Percentiles rank a stretch among this genome's conserved stretches.
Evolutionary conservation across 2,329 filamentous ascomycete species (phyloP).

Genomic region (Alternaria metachromatica): DNA sequence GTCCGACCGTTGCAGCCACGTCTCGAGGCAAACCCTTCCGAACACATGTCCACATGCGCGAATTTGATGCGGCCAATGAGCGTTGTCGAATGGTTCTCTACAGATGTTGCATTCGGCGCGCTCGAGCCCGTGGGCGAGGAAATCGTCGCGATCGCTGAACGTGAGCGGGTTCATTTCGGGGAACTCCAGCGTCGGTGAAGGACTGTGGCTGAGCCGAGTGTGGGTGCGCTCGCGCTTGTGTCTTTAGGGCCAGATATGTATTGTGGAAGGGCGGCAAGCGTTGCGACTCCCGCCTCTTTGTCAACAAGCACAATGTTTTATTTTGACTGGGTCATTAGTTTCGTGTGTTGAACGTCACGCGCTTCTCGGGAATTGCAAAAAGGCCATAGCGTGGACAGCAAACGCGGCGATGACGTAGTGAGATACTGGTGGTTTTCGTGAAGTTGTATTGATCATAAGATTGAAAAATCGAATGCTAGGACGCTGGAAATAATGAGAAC

Average conservation of each 20-base stretch:
- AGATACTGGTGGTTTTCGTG: background rate
- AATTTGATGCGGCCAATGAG: background rate
- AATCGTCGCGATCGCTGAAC: background rate
- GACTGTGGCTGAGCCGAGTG: background rate
- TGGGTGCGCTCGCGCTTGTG: background rate
- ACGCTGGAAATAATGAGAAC: background rate
- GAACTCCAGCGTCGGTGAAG: background rate
- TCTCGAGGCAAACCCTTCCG: background rate
- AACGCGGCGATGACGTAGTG: background rate
- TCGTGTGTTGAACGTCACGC: background rate
- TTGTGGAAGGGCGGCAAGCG: background rate
- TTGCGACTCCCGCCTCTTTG: background rate
- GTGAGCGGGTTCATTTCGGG: accelerated
- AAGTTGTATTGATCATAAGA: background rate
- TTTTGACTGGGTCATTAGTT: too few species aligned
- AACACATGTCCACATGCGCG: background rate
- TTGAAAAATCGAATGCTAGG: background rate
- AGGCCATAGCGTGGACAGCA: background rate
- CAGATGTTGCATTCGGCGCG: background rate
- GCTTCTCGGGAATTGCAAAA: background rate
- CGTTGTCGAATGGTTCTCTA: background rate
- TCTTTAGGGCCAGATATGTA: accelerated
- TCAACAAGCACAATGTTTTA: background rate
- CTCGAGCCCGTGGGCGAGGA: background rate
- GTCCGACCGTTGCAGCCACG: background rate